These are phyloP conservation scores for Hortaea sp. DNA, from an alignment of 2,329 filamentous ascomycete species.

Conservation along the genomic window DNA sequence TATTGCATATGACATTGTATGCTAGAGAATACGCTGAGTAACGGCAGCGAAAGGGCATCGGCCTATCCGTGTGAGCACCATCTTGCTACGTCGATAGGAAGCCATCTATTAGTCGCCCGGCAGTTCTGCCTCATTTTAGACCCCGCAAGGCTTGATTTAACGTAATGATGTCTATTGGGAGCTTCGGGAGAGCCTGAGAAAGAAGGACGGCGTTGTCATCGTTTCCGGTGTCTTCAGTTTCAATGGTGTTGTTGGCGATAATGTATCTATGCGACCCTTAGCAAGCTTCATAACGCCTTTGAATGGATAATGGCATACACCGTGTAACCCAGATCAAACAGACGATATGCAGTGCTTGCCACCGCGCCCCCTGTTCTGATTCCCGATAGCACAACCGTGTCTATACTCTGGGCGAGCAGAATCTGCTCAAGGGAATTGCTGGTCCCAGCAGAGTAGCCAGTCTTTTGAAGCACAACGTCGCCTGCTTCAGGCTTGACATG, in stretches of 20 bases:
- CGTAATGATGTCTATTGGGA: conserved; percentile 24
- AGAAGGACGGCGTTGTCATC: conserved; percentile 20
- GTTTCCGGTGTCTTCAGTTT: conserved; percentile 13
- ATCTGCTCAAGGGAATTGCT: conserved; percentile 35
- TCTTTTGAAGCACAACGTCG: conserved; percentile 33
- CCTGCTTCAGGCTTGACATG: conserved; percentile 18
- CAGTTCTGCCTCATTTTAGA: conserved; percentile 16
- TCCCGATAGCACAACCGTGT: conserved; percentile 34
- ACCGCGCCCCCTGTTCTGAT: conserved; percentile 34
- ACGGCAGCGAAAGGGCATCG: no score
- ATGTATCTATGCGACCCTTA: conserved; percentile 11
- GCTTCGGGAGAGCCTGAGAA: conserved; percentile 20
- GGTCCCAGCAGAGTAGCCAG: conserved; percentile 32
- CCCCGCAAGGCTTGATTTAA: conserved; percentile 23
- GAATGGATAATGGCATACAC: conserved; percentile 24
- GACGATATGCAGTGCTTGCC: conserved; percentile 32
- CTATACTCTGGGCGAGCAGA: conserved; percentile 28
- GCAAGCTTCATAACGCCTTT: no score
- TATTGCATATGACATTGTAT: no score
- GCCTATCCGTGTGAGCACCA: no score
- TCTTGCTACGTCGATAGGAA: no score
- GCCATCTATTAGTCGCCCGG: conserved; percentile 13
- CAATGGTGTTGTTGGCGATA: conserved; percentile 24
- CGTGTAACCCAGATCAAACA: conserved; percentile 36
- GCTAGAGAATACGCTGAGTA: no score